Percentiles rank a stretch among this genome's conserved stretches.
Evolutionary conservation across 495 filamentous ascomycete genomes (phyloP).

Genomic region (Saxophila tyrrhenica): DNA sequence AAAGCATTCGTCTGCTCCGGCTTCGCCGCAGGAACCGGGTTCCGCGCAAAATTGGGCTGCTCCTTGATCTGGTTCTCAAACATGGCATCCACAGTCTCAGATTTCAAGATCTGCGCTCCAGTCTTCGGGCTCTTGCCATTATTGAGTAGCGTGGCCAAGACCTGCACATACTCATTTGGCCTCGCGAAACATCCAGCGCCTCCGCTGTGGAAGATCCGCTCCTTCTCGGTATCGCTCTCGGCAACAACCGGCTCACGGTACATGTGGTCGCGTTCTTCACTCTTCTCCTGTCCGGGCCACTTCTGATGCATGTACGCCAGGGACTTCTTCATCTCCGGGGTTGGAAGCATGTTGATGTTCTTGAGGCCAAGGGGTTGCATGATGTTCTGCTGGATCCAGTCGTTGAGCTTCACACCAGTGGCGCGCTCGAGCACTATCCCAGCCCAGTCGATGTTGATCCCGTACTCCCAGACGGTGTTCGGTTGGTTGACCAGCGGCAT

Average conservation of each 20-base stretch:
- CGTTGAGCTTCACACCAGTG: conserved; percentile 39
- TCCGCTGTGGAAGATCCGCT: conserved; percentile 39
- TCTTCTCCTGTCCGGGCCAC: conserved; percentile 22
- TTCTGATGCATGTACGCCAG: conserved; percentile 42
- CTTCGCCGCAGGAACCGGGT: conserved; percentile 38
- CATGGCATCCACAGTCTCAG: conserved; percentile 45
- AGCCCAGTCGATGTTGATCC: conserved; percentile 51
- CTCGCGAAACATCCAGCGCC: conserved; percentile 46
- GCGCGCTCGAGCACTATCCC: conserved; percentile 45
- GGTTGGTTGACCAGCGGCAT: conserved; percentile 46
- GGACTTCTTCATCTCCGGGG: conserved; percentile 35
- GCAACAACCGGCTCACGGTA: conserved; percentile 35
- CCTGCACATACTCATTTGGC: conserved; percentile 42
- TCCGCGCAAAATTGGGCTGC: conserved; percentile 39
- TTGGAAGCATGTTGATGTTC: conserved; percentile 45
- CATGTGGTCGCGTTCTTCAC: conserved; percentile 38
- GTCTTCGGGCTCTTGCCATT: conserved; percentile 36
- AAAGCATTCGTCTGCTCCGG: conserved; percentile 37
- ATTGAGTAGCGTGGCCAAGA: conserved; percentile 28
- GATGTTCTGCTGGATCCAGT: conserved; percentile 45
- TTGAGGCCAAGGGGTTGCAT: conserved; percentile 45
- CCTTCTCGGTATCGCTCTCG: conserved; percentile 27
- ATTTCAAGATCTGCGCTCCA: conserved; percentile 34
- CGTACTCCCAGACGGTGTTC: conserved; percentile 47
- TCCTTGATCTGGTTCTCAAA: conserved; percentile 50